phyloP scores from a whole-genome alignment of 129 eudicot species.

The Flaveria brownii region DNA sequence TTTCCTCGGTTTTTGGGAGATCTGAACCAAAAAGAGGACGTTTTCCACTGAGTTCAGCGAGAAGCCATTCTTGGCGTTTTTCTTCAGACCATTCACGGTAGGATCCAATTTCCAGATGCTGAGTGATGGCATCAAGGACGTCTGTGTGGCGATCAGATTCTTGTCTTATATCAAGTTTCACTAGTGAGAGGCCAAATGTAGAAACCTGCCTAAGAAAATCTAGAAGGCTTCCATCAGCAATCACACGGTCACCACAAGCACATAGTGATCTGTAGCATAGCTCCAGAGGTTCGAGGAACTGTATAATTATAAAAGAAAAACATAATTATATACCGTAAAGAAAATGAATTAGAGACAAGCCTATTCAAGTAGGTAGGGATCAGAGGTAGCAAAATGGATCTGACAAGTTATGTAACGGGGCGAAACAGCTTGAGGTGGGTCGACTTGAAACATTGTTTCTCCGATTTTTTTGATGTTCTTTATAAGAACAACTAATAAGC shows the following conservation, averaged over 20 bases:
- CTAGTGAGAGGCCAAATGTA: slow-evolving; percentile 91
- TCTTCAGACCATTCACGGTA: slow-evolving; percentile 96
- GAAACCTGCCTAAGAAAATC: slow-evolving; percentile 93
- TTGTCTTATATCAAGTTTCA: slow-evolving; percentile 92
- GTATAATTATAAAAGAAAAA: slow-evolving; percentile 13
- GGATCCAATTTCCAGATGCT: slow-evolving; percentile 88
- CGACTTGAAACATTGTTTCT: background rate
- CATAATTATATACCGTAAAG: background rate
- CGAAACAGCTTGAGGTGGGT: background rate
- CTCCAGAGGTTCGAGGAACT: slow-evolving; percentile 97
- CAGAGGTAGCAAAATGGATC: background rate
- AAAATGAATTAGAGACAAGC: slow-evolving; percentile 9
- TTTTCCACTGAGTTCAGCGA: slow-evolving; percentile 81
- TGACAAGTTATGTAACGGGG: background rate
- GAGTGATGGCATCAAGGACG: slow-evolving; percentile 90
- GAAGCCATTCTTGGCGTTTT: slow-evolving; percentile 86
- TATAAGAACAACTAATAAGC: background rate
- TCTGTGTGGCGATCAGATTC: slow-evolving; percentile 97
- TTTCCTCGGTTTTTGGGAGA: slow-evolving; percentile 89
- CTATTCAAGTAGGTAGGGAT: background rate
- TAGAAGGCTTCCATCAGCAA: slow-evolving; percentile 96
- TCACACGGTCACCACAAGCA: slow-evolving; percentile 85
- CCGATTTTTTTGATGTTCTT: background rate
- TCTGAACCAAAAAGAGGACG: slow-evolving; percentile 94
- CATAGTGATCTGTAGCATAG: slow-evolving; percentile 93